Evolutionary conservation across 805 yeast species (phyloP), one percentile per base, ranked within the genome.

Genomic region (Spathaspora boniae): DNA sequence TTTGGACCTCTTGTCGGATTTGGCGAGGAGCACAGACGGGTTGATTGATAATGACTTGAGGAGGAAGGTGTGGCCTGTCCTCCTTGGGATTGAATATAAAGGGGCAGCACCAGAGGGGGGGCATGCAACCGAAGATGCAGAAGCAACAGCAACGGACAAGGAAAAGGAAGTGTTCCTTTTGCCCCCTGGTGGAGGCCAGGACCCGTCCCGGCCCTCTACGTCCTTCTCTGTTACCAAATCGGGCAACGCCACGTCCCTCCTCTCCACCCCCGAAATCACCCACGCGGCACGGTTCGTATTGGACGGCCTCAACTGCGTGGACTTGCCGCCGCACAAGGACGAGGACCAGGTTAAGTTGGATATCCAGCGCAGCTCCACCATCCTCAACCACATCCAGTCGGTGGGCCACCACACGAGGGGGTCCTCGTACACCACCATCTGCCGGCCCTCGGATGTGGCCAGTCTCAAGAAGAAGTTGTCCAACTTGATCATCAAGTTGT

Each of bases 291-390:
- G 9, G 12, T 22, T 22, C 25, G 11, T 12, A 11, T 12, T 12
- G 25, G 25, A 22, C 12, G 52, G 52, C 28, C 41, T 54, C 39
- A 40, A 44, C 34, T 53, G 26, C 37, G 43, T 29, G 37, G 61
- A 67, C 26, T 45, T 69, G 30, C 62, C 62, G 1, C 62, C 66
- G 2, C 95, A 85, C 51, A 61, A 60, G 33, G 96, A 87, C 51
- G 93, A 83, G 48, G 74, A 73, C 6, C 98, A 91, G 57, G 87
- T 88, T 2, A 56, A 64, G 33, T 70, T 87, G 37, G 98, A 91
- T 58, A 81, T 86, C 2, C 75, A 75, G 15, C 62, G 98, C 34
- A 76, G 94, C 9, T 82, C 81, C 51, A 73, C 68, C 6, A 49
- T 62, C 8, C 38, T 58, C 26, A 46, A 50, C n/a, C 68, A 65